Conservation (phyloP, 139 green algal species). For the Microglena sp. region DNA sequence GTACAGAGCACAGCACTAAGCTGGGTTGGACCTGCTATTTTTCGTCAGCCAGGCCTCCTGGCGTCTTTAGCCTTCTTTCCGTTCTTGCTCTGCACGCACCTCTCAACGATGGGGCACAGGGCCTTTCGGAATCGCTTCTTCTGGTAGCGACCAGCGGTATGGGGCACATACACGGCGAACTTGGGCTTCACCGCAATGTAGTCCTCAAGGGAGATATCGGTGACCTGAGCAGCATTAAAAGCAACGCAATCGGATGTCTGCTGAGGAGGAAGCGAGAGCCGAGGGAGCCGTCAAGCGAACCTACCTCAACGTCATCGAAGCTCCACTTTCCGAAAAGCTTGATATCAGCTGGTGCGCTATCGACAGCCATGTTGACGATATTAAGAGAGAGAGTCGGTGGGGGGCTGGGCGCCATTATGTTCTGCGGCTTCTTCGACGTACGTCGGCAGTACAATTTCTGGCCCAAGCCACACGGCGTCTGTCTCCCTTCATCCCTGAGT, state of each 20-base stretch:
- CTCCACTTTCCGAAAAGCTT: conserved; percentile 96
- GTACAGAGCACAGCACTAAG: too few relatives aligned
- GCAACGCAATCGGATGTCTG: background rate
- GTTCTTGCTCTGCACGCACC: too few relatives aligned
- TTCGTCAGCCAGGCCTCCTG: too few relatives aligned
- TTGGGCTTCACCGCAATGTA: conserved; percentile 98
- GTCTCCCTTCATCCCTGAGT: too few relatives aligned
- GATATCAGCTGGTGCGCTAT: conserved; percentile 26
- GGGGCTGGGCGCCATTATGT: too few relatives aligned
- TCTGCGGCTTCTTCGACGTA: too few relatives aligned
- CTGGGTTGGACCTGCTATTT: too few relatives aligned
- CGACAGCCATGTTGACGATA: conserved; percentile 13
- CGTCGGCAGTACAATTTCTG: too few relatives aligned
- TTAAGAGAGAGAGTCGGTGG: too few relatives aligned
- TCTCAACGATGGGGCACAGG: conserved; percentile 97
- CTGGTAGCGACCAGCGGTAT: conserved; percentile 97
- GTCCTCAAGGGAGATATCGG: conserved; percentile 96
- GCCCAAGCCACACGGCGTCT: too few relatives aligned
- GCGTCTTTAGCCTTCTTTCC: too few relatives aligned
- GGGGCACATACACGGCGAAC: conserved; percentile 87
- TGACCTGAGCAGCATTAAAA: conserved; percentile 57
- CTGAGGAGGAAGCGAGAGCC: background rate
- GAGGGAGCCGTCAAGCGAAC: background rate
- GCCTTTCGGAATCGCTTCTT: conserved; percentile 98
- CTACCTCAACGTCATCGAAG: conserved; percentile 92